Evolutionary conservation across 108 stramenopile genomes (phyloP).

Genomic region (Cylindrotheca fusiformis): DNA sequence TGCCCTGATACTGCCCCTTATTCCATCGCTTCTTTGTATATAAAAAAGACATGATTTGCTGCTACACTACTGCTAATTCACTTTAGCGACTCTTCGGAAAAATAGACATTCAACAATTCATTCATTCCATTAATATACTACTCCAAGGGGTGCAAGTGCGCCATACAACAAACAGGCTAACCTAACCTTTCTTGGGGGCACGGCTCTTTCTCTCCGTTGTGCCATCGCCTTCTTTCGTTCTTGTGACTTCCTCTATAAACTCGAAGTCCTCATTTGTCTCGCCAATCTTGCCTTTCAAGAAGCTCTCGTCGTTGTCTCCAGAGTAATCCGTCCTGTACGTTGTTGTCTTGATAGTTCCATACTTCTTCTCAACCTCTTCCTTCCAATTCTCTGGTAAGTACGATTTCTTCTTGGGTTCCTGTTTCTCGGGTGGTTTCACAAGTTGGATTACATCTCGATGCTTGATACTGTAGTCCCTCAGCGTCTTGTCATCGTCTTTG

Average conservation of each 20-base stretch:
- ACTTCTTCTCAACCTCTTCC: not conserved
- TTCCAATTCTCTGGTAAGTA: slow-evolving; percentile 17
- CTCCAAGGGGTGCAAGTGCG: no score
- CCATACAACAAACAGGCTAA: no score
- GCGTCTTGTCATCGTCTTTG: slow-evolving; percentile 15
- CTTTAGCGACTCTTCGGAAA: no score
- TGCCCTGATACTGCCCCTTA: slow-evolving; percentile 43
- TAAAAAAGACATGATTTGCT: slow-evolving; percentile 2
- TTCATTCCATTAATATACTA: no score
- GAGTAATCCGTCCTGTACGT: not conserved
- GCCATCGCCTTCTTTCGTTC: not conserved
- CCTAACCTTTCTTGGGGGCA: no score
- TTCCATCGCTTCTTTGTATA: slow-evolving; percentile 40
- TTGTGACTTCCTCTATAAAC: not conserved
- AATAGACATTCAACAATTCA: no score
- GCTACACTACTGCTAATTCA: no score
- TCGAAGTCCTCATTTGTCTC: not conserved
- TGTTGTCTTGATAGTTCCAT: not conserved
- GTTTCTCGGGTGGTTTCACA: not conserved
- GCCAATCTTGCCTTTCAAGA: not conserved
- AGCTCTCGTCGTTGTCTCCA: not conserved
- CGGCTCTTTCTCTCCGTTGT: no score
- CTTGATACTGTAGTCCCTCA: slow-evolving; percentile 10
- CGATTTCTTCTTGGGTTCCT: slow-evolving; percentile 2
- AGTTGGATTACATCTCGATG: slow-evolving; percentile 1